Conservation (phyloP, 164 flowering plant genomes). For the Echeveria elegans region DNA sequence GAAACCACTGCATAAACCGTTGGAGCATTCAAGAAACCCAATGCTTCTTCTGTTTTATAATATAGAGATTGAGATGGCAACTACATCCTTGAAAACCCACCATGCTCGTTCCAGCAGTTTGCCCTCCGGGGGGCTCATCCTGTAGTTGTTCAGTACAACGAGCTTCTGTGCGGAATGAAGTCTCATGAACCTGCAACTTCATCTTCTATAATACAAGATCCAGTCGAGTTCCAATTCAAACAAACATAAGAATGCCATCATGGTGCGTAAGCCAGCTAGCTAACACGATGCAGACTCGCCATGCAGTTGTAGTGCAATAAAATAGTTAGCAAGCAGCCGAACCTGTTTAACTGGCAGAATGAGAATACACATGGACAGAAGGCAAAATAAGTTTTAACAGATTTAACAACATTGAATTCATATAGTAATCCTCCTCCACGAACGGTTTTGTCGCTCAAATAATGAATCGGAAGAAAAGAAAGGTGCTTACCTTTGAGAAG, state of each 20-base stretch:
- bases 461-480: background rate
- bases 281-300: background rate
- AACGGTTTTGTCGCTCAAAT: background rate
- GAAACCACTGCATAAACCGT: background rate
- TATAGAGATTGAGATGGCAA: background rate
- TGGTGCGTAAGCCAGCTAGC: background rate
- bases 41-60: background rate
- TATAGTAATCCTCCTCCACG: background rate
- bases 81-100: constrained; percentile 4
- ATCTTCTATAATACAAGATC: background rate
- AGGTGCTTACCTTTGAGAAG: background rate
- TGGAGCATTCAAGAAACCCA: background rate
- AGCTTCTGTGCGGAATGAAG: constrained; percentile 7
- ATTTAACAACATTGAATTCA: background rate
- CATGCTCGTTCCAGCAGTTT: constrained; percentile 18
- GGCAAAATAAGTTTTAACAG: background rate
- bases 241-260: background rate
- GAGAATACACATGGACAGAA: background rate
- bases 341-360: background rate
- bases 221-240: background rate
- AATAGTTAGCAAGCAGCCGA: background rate
- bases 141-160: constrained; percentile 8
- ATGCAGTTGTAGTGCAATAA: background rate
- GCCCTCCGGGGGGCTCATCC: constrained; percentile 16
- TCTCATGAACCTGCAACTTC: constrained; percentile 10